Conservation (phyloP, 1,284 basidiomycete genomes). For the Rhizoctonia solani region DNA sequence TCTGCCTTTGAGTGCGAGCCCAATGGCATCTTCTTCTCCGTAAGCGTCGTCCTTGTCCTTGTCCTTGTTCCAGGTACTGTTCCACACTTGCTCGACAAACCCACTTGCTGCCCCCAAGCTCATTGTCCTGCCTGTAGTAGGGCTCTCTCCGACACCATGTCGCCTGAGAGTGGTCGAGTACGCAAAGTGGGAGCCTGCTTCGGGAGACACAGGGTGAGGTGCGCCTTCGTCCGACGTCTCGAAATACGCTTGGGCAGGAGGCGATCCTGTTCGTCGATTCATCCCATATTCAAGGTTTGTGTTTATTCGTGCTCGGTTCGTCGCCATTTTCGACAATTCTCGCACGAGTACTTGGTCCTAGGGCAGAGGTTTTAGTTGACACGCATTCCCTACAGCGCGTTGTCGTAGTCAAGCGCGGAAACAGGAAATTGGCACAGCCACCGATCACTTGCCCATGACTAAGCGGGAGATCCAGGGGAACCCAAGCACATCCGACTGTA, state of each 20-base stretch:
- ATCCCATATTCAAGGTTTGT: too few species aligned
- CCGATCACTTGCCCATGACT: too few species aligned
- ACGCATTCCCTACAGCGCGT: too few species aligned
- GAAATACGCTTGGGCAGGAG: constrained; percentile 79
- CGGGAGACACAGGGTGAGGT: constrained; percentile 57
- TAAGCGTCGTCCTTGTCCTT: constrained; percentile 7
- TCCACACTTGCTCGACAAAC: constrained; percentile 34
- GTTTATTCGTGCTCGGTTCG: too few species aligned
- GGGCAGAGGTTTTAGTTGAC: too few species aligned
- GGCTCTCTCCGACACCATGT: constrained; percentile 52
- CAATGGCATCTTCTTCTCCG: constrained; percentile 40
- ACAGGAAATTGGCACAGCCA: too few species aligned
- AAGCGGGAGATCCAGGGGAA: too few species aligned
- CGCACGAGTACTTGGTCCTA: too few species aligned
- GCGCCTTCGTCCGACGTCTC: constrained; percentile 53
- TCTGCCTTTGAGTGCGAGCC: not conserved
- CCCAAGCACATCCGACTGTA: too few species aligned
- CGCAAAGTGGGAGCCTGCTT: constrained; percentile 72
- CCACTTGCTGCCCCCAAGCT: constrained; percentile 18
- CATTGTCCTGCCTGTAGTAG: constrained; percentile 40
- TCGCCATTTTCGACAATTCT: too few species aligned
- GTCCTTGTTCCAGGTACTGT: not conserved
- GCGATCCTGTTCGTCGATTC: constrained; percentile 54
- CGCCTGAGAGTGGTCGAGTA: constrained; percentile 79
- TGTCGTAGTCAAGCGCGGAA: too few species aligned